These are phyloP conservation scores for Pyrenophora graminea DNA, from an alignment of 2,329 filamentous ascomycete species.

Conservation along the genomic window DNA sequence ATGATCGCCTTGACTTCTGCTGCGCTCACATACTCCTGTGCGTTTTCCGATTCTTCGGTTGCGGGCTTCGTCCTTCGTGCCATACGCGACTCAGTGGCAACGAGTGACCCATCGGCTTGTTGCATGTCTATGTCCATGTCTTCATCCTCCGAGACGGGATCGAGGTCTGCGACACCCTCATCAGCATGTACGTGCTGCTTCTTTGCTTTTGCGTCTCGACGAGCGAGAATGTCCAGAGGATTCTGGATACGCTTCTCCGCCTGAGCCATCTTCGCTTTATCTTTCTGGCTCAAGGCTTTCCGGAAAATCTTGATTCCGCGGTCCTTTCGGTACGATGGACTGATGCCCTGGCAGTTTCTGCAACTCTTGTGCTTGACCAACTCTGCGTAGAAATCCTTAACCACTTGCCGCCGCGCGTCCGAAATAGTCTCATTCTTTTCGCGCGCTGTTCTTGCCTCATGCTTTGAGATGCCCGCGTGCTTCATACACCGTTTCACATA, in stretches of 20 bases:
- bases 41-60: conserved; percentile 34
- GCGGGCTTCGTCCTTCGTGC: conserved; percentile 48
- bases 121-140: conserved; percentile 40
- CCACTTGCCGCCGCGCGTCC: conserved; percentile 73
- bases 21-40: conserved; percentile 78
- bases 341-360: conserved; percentile 59
- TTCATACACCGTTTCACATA: conserved; percentile 77
- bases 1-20: conserved; percentile 83
- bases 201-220: conserved; percentile 50
- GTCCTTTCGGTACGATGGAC: conserved; percentile 83
- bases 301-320: conserved; percentile 92
- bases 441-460: conserved; percentile 52
- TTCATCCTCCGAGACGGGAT: conserved; percentile 47
- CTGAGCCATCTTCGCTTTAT: conserved; percentile 76
- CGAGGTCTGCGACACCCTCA: conserved; percentile 72
- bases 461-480: conserved; percentile 54
- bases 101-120: conserved; percentile 56
- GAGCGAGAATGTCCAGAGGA: conserved; percentile 65
- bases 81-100: conserved; percentile 53
- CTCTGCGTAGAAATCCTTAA: conserved; percentile 79
- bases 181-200: conserved; percentile 60
- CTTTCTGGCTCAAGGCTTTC: conserved; percentile 74
- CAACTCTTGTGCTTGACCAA: conserved; percentile 74
- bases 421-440: conserved; percentile 83
- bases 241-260: conserved; percentile 69